Evolutionary conservation across 1,284 basidiomycete species (phyloP).

Genomic region (Microbotryum violaceum): DNA sequence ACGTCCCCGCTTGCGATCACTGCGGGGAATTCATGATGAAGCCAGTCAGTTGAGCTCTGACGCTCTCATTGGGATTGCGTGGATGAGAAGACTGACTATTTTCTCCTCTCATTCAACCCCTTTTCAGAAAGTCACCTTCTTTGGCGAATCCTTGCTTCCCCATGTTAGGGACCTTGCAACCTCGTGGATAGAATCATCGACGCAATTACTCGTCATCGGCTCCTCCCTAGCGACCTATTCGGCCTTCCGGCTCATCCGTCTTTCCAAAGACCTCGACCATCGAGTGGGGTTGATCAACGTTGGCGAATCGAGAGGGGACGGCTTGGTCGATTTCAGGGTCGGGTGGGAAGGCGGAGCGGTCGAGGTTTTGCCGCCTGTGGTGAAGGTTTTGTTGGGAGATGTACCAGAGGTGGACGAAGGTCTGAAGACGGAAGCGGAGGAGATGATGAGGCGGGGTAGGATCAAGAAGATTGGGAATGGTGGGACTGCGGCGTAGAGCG

Average conservation of each 20-base stretch:
- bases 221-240: constrained; percentile 88
- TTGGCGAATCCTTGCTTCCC: constrained; percentile 31
- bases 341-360: constrained; percentile 27
- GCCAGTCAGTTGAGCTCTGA: constrained; percentile 9
- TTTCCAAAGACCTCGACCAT: constrained; percentile 64
- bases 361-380: constrained; percentile 40
- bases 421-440: constrained; percentile 45
- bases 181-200: constrained; percentile 50
- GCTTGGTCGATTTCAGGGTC: constrained; percentile 42
- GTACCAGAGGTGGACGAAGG: constrained; percentile 47
- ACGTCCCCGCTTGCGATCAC: constrained; percentile 20
- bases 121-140: constrained; percentile 24
- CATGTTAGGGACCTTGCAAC: constrained; percentile 20
- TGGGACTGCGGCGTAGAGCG: background rate
- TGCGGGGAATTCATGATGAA: constrained; percentile 26
- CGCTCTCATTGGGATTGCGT: background rate
- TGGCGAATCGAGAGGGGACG: constrained; percentile 76
- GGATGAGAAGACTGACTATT: background rate
- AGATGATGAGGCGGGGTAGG: constrained; percentile 53
- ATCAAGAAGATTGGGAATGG: constrained; percentile 38
- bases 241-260: constrained; percentile 76
- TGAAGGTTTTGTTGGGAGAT: constrained; percentile 67
- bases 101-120: background rate
- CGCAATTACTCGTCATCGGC: constrained; percentile 68
- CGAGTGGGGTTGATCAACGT: constrained; percentile 72